These are phyloP conservation scores for Tricharina praecox DNA, from an alignment of 495 filamentous ascomycete species.

Conservation along the genomic window DNA sequence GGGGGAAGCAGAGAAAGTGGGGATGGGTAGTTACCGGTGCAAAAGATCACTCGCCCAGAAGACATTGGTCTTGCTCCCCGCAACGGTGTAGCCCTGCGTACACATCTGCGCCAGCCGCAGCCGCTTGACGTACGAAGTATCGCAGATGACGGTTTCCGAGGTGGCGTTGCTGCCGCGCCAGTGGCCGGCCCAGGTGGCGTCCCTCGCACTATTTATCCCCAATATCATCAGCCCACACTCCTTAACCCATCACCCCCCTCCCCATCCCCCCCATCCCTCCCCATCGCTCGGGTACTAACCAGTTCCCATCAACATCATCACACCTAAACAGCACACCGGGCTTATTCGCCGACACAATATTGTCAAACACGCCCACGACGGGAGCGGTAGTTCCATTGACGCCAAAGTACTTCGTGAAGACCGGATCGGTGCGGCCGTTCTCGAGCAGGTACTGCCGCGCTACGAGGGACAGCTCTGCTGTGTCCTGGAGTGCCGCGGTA, in stretches of 20 bases:
- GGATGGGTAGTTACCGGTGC: too few relatives aligned
- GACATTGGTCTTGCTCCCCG: too few relatives aligned
- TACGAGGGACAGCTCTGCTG: conserved; percentile 16
- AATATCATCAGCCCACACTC: too few relatives aligned
- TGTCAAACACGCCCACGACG: conserved; percentile 34
- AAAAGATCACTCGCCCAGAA: too few relatives aligned
- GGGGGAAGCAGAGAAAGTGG: too few relatives aligned
- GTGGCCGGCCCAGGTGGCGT: conserved; percentile 39
- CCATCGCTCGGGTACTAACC: too few relatives aligned
- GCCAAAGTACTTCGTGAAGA: conserved; percentile 42
- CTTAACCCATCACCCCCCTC: too few relatives aligned
- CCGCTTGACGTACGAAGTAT: conserved; percentile 35
- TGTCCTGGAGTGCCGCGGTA: conserved; percentile 33
- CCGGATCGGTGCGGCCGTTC: conserved; percentile 13
- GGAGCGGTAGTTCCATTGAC: conserved; percentile 31
- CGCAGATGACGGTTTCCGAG: conserved; percentile 44
- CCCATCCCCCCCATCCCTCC: too few relatives aligned
- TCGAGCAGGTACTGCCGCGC: conserved; percentile 11
- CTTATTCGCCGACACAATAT: conserved; percentile 34
- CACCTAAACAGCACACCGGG: conserved; percentile 37
- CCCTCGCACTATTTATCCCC: conserved; percentile 5
- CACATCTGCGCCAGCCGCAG: conserved; percentile 37
- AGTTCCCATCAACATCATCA: conserved; percentile 45
- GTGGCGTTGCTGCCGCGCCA: conserved; percentile 42
- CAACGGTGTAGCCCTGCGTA: conserved; percentile 36